A percentile compares a stretch with the other conserved stretches of the same genome.
These are phyloP conservation scores for Metarhizium album DNA, from an alignment of 2,329 filamentous ascomycete species.

Conservation along the genomic window DNA sequence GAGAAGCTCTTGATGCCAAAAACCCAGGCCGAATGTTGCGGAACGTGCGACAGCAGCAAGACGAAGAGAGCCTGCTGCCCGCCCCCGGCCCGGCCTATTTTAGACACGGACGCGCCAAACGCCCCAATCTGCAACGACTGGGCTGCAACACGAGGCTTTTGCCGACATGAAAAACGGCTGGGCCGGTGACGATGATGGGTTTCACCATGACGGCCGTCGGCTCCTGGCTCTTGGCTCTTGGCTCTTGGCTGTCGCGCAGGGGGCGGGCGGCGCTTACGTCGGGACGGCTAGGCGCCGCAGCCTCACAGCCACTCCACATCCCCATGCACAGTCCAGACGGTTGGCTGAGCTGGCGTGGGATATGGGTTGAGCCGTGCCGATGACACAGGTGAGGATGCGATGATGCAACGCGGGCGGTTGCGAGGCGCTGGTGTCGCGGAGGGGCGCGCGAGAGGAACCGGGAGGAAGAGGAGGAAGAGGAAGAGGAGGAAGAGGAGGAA, in stretches of 20 bases:
- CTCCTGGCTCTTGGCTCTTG: no score
- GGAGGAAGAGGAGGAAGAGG: neutral
- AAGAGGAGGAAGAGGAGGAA: neutral
- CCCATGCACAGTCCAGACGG: neutral
- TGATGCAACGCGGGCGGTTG: neutral
- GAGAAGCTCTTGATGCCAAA: no score
- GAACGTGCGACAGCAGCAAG: neutral
- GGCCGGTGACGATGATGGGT: neutral
- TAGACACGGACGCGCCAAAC: neutral
- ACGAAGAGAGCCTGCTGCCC: constrained; percentile 23
- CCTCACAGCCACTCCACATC: neutral
- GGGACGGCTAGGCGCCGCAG: neutral
- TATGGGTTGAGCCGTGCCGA: neutral
- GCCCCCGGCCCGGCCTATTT: neutral
- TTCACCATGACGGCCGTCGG: neutral
- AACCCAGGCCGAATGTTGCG: constrained; percentile 4
- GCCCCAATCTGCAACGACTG: neutral
- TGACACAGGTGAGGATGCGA: neutral
- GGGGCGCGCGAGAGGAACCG: neutral
- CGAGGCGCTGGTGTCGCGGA: neutral
- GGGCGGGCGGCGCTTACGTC: neutral
- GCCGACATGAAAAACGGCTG: neutral
- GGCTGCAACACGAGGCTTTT: neutral
- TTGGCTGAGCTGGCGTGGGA: neutral
- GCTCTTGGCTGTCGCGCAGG: no score